These are phyloP conservation scores for Rhizoclosmatium sp. DNA, from an alignment of 192 early-diverging fungal species.

Conservation along the genomic window DNA sequence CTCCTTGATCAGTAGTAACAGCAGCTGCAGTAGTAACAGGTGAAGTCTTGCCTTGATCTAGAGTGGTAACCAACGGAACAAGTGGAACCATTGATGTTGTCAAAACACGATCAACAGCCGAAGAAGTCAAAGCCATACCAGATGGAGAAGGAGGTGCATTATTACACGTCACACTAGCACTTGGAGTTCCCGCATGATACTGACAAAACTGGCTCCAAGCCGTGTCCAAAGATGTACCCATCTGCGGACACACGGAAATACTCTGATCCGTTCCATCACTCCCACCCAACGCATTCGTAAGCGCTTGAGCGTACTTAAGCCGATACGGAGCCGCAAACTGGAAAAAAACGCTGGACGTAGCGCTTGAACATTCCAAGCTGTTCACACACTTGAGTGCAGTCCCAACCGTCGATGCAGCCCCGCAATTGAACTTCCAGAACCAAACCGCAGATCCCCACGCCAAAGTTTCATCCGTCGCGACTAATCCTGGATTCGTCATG, in stretches of 20 bases:
- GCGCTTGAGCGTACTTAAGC: background rate
- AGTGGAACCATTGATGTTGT: no score
- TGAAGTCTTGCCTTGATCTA: no score
- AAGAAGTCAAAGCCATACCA: no score
- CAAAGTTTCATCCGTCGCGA: constrained; percentile 19
- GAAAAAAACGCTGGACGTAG: background rate
- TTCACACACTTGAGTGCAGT: background rate
- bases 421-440: constrained; percentile 15
- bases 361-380: background rate
- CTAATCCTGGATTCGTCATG: constrained; percentile 6
- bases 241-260: constrained; percentile 5
- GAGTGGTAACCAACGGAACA: no score
- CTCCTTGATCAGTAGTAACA: no score
- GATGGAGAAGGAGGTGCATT: no score
- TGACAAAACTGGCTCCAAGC: constrained; percentile 22
- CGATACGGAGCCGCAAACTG: constrained; percentile 5
- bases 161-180: background rate
- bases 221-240: background rate
- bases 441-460: constrained; percentile 22
- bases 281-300: background rate
- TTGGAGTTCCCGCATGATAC: background rate
- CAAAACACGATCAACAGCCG: no score
- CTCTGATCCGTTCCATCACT: background rate
- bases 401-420: background rate
- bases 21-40: no score